A percentile compares a stretch with the other conserved stretches of the same genome.
phyloP scores from a whole-genome alignment of 805 yeast genomes.

The Priceomyces fermenticarens region DNA sequence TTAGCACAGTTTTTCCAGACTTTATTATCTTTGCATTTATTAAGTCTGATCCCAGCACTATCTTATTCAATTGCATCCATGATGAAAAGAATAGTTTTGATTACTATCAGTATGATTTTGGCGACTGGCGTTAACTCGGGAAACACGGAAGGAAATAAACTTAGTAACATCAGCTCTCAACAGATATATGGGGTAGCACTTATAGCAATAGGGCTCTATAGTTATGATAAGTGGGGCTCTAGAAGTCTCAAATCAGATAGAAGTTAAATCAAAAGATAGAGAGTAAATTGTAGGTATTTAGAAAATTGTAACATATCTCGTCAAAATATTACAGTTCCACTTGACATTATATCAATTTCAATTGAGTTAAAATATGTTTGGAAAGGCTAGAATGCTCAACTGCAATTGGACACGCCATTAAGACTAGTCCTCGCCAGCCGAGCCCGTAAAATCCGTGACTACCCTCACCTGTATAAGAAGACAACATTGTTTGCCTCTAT shows the following conservation, averaged over 20 bases:
- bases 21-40: conserved; percentile 72
- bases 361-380: conserved; percentile 22
- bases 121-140: conserved; percentile 49
- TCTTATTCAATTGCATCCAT: conserved; percentile 84
- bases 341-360: too few species aligned
- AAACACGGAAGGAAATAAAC: conserved; percentile 4
- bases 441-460: conserved; percentile 44
- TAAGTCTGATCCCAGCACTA: conserved; percentile 80
- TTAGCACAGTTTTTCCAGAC: conserved; percentile 77
- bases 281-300: too few species aligned
- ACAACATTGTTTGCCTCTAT: not conserved
- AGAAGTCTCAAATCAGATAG: conserved; percentile 15
- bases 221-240: conserved; percentile 65
- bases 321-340: too few species aligned
- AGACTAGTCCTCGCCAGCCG: conserved; percentile 17
- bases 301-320: too few species aligned
- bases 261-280: not conserved
- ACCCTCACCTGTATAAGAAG: conserved; percentile 17
- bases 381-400: conserved; percentile 43
- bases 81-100: conserved; percentile 84
- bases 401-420: conserved; percentile 14
- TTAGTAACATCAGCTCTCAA: conserved; percentile 28
- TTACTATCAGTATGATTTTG: conserved; percentile 66
- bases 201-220: conserved; percentile 55
- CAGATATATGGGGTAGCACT: conserved; percentile 50